A percentile compares a stretch with the other conserved stretches of the same genome.
These are phyloP conservation scores for Stephanodiscus minutulus DNA, from an alignment of 108 stramenopile genomes.

Conservation along the genomic window DNA sequence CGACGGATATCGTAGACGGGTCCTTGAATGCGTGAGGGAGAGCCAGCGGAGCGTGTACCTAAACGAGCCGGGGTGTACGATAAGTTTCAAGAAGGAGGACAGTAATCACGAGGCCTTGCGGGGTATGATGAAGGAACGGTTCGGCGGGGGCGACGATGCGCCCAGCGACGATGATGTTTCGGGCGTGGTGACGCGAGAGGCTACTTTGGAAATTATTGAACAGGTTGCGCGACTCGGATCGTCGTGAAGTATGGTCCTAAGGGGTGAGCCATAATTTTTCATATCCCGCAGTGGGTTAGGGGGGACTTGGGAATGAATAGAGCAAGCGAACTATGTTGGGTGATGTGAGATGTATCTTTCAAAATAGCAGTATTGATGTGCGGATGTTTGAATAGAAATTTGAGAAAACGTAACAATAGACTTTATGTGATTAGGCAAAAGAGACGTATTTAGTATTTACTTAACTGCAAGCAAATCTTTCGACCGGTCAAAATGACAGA, in stretches of 20 bases:
- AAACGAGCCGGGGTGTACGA: slow-evolving; percentile 70
- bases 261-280: neutral
- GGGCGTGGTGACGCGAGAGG: slow-evolving; percentile 22
- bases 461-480: neutral
- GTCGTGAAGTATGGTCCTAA: neutral
- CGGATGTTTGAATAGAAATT: too few species aligned
- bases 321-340: too few species aligned
- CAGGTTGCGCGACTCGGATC: neutral
- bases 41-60: slow-evolving; percentile 78
- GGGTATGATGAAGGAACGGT: slow-evolving; percentile 68
- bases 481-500: neutral
- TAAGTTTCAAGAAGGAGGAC: slow-evolving; percentile 71
- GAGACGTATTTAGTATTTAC: neutral
- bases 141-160: slow-evolving; percentile 37
- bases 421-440: neutral
- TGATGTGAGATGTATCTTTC: too few species aligned
- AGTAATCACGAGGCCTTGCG: slow-evolving; percentile 68
- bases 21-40: slow-evolving; percentile 74
- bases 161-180: slow-evolving; percentile 12
- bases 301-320: neutral
- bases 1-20: slow-evolving; percentile 63
- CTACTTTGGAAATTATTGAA: slow-evolving; percentile 19
- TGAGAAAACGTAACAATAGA: neutral
- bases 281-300: neutral
- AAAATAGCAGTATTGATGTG: too few species aligned